Percentiles rank a stretch among this genome's conserved stretches.
These are phyloP conservation scores for Penicillium argentinense DNA, from an alignment of 495 filamentous ascomycete species.

Conservation along the genomic window DNA sequence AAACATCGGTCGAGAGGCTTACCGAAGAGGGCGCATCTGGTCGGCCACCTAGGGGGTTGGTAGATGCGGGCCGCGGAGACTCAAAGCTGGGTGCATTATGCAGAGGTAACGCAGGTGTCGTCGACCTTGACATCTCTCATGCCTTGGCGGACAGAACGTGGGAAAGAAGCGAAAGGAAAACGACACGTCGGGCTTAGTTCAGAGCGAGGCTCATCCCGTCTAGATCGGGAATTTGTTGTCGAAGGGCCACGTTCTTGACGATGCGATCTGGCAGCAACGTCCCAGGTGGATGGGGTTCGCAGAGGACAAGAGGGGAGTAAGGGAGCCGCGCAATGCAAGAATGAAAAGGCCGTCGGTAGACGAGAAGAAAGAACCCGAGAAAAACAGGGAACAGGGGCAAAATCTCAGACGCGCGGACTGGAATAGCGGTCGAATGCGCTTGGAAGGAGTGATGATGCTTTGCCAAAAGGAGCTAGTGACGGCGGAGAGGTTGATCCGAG, in stretches of 20 bases:
- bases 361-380: not conserved
- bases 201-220: constrained; percentile 36
- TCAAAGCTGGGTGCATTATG: constrained; percentile 48
- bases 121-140: constrained; percentile 64
- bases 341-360: not conserved
- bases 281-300: constrained; percentile 8
- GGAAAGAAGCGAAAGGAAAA: constrained; percentile 13
- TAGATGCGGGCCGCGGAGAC: constrained; percentile 33
- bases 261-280: constrained; percentile 36
- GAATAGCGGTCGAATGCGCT: constrained; percentile 11
- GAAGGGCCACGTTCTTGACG: constrained; percentile 22
- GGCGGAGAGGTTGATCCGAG: constrained; percentile 24
- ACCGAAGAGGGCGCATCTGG: constrained; percentile 36
- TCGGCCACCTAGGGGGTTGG: constrained; percentile 35
- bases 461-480: constrained; percentile 24
- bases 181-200: constrained; percentile 17
- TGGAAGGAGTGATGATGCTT: constrained; percentile 36
- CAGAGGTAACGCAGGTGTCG: constrained; percentile 56
- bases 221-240: constrained; percentile 12
- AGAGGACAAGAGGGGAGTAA: constrained; percentile 5
- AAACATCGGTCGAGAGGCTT: constrained; percentile 12
- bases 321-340: not conserved
- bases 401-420: not conserved
- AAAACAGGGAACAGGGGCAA: not conserved
- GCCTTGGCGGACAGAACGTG: constrained; percentile 22